Conservation (phyloP, 306 rosid species). For the Quercus parvula region DNA sequence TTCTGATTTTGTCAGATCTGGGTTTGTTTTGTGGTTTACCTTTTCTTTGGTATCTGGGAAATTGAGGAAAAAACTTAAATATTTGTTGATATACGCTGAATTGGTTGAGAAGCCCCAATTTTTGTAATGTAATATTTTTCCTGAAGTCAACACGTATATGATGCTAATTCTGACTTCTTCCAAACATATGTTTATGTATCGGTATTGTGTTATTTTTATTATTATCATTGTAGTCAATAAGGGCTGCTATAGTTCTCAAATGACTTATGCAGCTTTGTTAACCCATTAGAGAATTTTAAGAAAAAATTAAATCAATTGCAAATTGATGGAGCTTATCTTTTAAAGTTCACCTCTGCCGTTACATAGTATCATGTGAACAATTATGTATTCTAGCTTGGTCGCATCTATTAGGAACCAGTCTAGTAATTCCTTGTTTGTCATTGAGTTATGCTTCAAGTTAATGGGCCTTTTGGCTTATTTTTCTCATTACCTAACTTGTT, state of each 20-base stretch:
- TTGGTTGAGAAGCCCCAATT: background rate
- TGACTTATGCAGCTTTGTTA: background rate
- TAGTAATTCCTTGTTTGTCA: background rate
- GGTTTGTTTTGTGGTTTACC: conserved; percentile 12
- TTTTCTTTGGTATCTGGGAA: conserved; percentile 12
- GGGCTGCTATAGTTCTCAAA: background rate
- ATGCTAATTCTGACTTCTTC: background rate
- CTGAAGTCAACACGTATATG: background rate
- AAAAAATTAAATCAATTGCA: background rate
- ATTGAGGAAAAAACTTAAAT: background rate
- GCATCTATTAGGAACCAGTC: background rate
- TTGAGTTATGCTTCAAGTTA: background rate
- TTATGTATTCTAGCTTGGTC: background rate
- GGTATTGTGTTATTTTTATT: background rate
- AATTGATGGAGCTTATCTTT: background rate
- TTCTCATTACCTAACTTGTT: background rate
- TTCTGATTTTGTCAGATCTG: conserved; percentile 36
- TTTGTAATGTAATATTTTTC: background rate
- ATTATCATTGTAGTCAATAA: background rate
- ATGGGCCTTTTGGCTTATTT: background rate
- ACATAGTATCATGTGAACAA: background rate
- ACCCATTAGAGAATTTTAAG: background rate
- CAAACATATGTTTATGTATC: background rate
- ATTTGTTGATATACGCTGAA: background rate
- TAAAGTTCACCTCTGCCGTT: background rate